phyloP scores from a whole-genome alignment of 2,329 filamentous ascomycete species.

The Macroventuria anomochaeta region DNA sequence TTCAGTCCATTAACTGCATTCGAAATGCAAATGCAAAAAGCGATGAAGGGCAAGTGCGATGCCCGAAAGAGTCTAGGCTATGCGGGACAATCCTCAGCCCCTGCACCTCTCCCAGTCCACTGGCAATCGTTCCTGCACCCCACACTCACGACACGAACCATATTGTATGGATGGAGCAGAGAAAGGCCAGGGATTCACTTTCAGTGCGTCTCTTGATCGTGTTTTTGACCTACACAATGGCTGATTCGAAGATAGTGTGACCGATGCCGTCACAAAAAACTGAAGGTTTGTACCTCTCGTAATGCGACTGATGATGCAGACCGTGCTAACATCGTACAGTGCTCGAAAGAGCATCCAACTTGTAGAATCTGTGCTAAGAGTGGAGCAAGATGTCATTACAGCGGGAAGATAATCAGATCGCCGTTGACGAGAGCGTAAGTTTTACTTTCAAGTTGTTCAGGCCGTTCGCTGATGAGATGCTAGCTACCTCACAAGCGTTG shows the following conservation, averaged over 20 bases:
- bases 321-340: constrained; percentile 12
- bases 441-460: too few species aligned
- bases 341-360: constrained; percentile 33
- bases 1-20: too few species aligned
- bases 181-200: constrained; percentile 25
- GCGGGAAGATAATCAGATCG: constrained; percentile 32
- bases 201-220: constrained; percentile 15
- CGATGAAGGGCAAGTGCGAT: background rate
- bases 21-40: too few species aligned
- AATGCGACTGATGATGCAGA: background rate
- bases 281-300: constrained; percentile 20
- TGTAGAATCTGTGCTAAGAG: constrained; percentile 31
- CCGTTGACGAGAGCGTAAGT: constrained; percentile 31
- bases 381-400: constrained; percentile 31
- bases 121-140: constrained; percentile 4
- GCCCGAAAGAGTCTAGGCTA: constrained; percentile 3
- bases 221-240: background rate
- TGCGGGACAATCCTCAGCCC: background rate
- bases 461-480: background rate
- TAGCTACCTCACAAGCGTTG: constrained; percentile 32
- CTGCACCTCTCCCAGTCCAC: background rate
- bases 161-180: constrained; percentile 34
- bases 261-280: constrained; percentile 34
- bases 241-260: constrained; percentile 26
- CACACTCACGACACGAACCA: constrained; percentile 5